These are phyloP conservation scores for Penicillium sp. DNA, from an alignment of 2,329 filamentous ascomycete genomes.

Conservation along the genomic window DNA sequence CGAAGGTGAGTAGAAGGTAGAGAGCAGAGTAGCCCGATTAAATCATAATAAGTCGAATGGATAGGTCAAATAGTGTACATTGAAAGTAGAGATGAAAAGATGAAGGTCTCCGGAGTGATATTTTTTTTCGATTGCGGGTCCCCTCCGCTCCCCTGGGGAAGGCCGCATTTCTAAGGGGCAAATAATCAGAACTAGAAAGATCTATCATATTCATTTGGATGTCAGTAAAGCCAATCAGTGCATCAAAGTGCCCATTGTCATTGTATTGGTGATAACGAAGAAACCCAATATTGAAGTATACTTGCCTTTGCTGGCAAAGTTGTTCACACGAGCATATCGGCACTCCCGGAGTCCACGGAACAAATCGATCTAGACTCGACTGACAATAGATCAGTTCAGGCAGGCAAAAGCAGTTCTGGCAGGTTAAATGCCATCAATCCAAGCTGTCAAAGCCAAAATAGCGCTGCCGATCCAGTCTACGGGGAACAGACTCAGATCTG, in stretches of 20 bases:
- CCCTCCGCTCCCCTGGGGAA: not conserved
- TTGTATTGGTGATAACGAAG: too few species aligned
- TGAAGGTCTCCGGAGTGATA: slow-evolving; percentile 2
- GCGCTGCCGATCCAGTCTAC: too few species aligned
- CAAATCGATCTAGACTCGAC: not conserved
- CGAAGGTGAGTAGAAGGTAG: not conserved
- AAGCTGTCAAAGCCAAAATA: too few species aligned
- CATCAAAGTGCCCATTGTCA: too few species aligned
- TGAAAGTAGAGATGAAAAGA: not conserved
- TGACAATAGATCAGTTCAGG: not conserved
- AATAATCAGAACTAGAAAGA: too few species aligned
- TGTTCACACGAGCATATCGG: not conserved
- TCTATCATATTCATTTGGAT: too few species aligned
- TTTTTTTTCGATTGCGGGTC: slow-evolving; percentile 5
- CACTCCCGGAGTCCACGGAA: not conserved
- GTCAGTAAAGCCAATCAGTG: too few species aligned
- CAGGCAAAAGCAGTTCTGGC: too few species aligned
- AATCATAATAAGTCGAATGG: not conserved
- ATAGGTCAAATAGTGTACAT: slow-evolving; percentile 1
- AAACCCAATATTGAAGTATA: not conserved
- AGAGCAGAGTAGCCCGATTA: not conserved
- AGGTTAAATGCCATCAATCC: too few species aligned
- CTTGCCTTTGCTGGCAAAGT: not conserved
- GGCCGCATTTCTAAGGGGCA: slow-evolving; percentile 3
- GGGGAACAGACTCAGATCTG: not conserved